Base-by-base conservation (phyloP, 805 yeast species). In the Candida takata region DNA sequence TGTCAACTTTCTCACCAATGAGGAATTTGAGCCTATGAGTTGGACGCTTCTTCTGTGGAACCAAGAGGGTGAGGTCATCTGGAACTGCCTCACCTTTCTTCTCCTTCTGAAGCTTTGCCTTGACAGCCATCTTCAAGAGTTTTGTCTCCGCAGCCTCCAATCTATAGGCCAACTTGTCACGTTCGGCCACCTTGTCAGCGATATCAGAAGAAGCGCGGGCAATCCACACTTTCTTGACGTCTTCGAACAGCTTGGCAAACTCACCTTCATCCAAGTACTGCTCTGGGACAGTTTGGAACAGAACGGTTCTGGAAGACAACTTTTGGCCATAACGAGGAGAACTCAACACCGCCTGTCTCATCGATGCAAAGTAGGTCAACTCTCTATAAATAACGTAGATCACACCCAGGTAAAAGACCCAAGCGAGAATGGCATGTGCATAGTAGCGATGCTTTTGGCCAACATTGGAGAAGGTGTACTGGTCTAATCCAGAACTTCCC, bases 211-310 rank as follows among this genome's bases (percentile, higher is more conserved):
- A 57, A 47, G 76, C 77, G 54, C 95, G 72, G 20, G 88, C 77
- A 30, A 87, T 78, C 77, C 87, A 84, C 33, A 90, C 81, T 42
- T 76, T 67, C 51, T 75, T 81, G 27, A 86, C 95, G 44, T 95
- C 95, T 29, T 76, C 79, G 52, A 86, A 88, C 38, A 88, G 55
- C 53, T 79, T 79, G 48, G 72, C 66, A 41, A 90, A 74, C 48
- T 84, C 86, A 37, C 70, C 66, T 53, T 82, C 94, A 54, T 77
- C 77, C 39, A 85, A 64, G 50, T 75, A 74, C 39, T 78, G 72
- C 38, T 79, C 74, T 9, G 97, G 92, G 6, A 87, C 90, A 8
- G 84, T 74, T 60, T 84, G 95, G 58, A 88, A 77, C 34, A 90
- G 66, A 2, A 90, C 85, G 2, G 90, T 82, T 56, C 95, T 76